Evolutionary conservation across 140 eudicot species (phyloP).

Genomic region (Oenanthe javanica): DNA sequence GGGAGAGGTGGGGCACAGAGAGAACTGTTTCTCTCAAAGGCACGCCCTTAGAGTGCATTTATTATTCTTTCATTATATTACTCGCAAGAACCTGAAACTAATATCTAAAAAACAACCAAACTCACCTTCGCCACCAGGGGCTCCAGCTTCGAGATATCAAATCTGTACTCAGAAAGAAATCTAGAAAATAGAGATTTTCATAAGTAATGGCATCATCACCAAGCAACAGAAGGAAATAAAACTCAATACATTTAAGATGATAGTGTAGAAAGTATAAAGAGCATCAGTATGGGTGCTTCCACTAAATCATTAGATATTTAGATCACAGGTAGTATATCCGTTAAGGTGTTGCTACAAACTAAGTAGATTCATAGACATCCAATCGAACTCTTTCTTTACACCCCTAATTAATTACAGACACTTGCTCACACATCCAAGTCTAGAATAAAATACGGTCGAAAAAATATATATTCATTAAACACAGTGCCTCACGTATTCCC

Average conservation of each 20-base stretch:
- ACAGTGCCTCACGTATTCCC: background rate
- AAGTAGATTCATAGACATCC: background rate
- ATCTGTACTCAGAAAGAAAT: conserved; percentile 71
- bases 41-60: background rate
- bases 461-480: background rate
- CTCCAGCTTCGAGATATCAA: conserved; percentile 88
- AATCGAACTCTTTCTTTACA: background rate
- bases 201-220: background rate
- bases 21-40: background rate
- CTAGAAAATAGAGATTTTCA: conserved; percentile 24
- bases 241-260: background rate
- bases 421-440: background rate
- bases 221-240: background rate
- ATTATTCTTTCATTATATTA: background rate
- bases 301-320: background rate
- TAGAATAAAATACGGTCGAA: background rate
- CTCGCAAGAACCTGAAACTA: background rate
- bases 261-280: background rate
- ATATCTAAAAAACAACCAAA: conserved; percentile 7
- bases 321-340: background rate
- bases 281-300: background rate
- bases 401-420: background rate
- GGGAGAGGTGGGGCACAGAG: background rate
- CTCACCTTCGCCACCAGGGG: conserved; percentile 96
- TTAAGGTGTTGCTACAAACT: background rate